phyloP scores from a whole-genome alignment of 345 rosid genomes.

The Iberis pinnata region DNA sequence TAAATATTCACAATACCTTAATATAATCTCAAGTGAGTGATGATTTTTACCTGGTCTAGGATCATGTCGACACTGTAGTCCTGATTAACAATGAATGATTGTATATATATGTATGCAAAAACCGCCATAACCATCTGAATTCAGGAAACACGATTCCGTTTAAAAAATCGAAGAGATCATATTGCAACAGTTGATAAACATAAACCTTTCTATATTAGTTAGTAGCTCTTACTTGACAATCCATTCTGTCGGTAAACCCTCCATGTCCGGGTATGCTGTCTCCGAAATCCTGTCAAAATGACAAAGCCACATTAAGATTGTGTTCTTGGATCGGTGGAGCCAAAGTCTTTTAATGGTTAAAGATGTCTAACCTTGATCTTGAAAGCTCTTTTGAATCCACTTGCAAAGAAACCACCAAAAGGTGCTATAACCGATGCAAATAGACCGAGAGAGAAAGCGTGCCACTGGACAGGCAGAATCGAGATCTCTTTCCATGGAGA shows the following conservation, averaged over 20 bases:
- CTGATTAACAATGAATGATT: conserved; percentile 66
- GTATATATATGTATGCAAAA: conserved; percentile 87
- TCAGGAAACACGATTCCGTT: not conserved
- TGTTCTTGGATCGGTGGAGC: not conserved
- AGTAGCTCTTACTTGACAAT: conserved; percentile 63
- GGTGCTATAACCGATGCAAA: conserved; percentile 96
- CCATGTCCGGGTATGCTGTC: conserved; percentile 98
- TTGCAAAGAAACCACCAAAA: conserved; percentile 96
- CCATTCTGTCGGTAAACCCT: conserved; percentile 93
- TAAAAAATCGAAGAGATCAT: not conserved
- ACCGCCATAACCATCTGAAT: conserved; percentile 90
- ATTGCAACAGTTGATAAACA: too few relatives aligned
- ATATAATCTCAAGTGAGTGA: not conserved
- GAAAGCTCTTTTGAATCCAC: conserved; percentile 95
- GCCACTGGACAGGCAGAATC: conserved; percentile 83
- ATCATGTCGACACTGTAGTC: conserved; percentile 56
- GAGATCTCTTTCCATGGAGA: conserved; percentile 76
- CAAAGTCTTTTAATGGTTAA: not conserved
- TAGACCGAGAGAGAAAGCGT: conserved; percentile 77
- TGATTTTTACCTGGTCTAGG: conserved; percentile 52
- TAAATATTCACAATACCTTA: not conserved
- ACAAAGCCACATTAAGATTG: not conserved
- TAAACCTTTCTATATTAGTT: not conserved
- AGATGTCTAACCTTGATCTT: conserved; percentile 60
- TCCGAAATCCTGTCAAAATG: conserved; percentile 70